phyloP scores from a whole-genome alignment of 768 basidiomycete species.

The Phaffia australis region DNA sequence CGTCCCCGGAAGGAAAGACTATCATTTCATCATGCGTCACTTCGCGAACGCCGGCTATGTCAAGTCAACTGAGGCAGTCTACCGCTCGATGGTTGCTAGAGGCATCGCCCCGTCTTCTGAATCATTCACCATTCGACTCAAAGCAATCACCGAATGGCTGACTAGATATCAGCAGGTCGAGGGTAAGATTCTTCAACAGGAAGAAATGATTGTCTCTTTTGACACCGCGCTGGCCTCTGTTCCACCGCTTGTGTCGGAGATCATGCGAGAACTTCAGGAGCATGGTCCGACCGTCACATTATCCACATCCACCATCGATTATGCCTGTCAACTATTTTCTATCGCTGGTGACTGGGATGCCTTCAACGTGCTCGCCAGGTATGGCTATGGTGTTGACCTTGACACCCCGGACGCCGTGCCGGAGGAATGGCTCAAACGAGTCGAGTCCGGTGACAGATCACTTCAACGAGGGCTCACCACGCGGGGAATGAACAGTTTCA shows the following conservation, averaged over 20 bases:
- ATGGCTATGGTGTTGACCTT: constrained; percentile 67
- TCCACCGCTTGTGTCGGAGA: constrained; percentile 9
- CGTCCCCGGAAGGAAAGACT: constrained; percentile 50
- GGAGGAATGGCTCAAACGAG: constrained; percentile 33
- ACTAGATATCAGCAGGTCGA: constrained; percentile 44
- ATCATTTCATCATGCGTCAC: constrained; percentile 61
- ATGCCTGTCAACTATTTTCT: constrained; percentile 58
- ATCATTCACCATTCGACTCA: constrained; percentile 56
- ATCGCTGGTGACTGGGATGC: constrained; percentile 49
- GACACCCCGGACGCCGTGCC: constrained; percentile 60
- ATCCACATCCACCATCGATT: constrained; percentile 48
- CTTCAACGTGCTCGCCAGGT: constrained; percentile 53
- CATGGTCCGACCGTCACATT: constrained; percentile 47
- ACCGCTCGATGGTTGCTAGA: constrained; percentile 47
- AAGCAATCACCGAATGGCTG: constrained; percentile 59
- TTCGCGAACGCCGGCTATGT: constrained; percentile 67
- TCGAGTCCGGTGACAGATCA: constrained; percentile 20
- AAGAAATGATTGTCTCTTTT: constrained; percentile 46
- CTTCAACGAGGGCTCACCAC: constrained; percentile 45
- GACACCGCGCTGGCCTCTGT: constrained; percentile 29
- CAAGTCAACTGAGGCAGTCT: constrained; percentile 50
- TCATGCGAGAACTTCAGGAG: constrained; percentile 52
- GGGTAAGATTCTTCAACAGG: constrained; percentile 38
- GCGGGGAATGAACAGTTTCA: constrained; percentile 57
- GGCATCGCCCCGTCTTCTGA: constrained; percentile 46